Evolutionary conservation across 345 rosid genomes (phyloP), one percentile per base, ranked within the genome.

Genomic region (Murraya paniculata): DNA sequence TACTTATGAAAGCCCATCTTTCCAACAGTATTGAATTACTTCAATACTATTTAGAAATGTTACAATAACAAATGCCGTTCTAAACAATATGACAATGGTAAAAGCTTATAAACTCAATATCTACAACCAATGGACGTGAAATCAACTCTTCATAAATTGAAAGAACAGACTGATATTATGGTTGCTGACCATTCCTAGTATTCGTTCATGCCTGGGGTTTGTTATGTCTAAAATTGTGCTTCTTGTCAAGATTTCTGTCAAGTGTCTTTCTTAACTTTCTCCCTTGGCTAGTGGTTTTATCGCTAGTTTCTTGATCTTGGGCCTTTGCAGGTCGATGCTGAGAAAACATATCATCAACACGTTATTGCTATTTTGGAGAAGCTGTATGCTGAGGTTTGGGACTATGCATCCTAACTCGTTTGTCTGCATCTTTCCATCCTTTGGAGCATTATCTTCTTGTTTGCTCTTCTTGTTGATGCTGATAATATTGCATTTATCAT

Each of bases 321-420:
- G 31, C 62, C 64, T 77, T 78, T 70, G 68, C 89, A 95, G 98
- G 92, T 92, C 79, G 95, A 96, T 83, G 94, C 97, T 0, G 98
- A 96, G 88, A 92, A 86, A 87, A 77, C 89, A 66, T 94, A 91
- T 82, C 98, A 93, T 89, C 94, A 81, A 79, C 89, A 76, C 33
- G 85, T 89, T 80, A 90, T 93, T 82, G 82, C 82, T 81, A 87
- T 86, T 79, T 88, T 96, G 45, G 98, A 96, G 78, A 89, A 88
- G 84, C 87, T 94, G 38, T 82, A 91, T 65, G 82, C 90, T 13
- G 93, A 94, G 97, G 99, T 96, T 68, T 78, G 92, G 82, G 71
- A 30, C 60, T 48, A 2, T 56, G 57, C 22, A 7, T 50, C 28
- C 16, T 28, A 65, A 68, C 57, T 73, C 57, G 27, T 74, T 77